These are phyloP conservation scores for sunflower (Helianthus annuus) DNA, from an alignment of 129 eudicot species.

Conservation along the genomic window HanXRQr2.0-SUNRISE NC_035435.2:52079440-52079939, in stretches of 20 bases:
- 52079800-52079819: neutral
- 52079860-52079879: neutral
- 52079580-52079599: too few species aligned
- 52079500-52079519: too few species aligned
- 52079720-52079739: neutral
- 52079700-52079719: neutral
- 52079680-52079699: neutral
- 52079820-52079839: neutral
- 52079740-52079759: neutral
- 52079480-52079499: neutral
- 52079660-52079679: neutral
- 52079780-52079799: neutral
- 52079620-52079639: too few species aligned
- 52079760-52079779: neutral
- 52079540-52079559: too few species aligned
- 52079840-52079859: neutral
- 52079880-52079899: neutral
- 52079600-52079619: too few species aligned
- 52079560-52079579: neutral
- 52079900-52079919: conserved; percentile 49
- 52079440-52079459: neutral
- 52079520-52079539: conserved; percentile 10
- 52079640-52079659: neutral
- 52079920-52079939: conserved; percentile 90
- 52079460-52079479: neutral